These are phyloP conservation scores for Colletotrichum magnum DNA, from an alignment of 2,329 filamentous ascomycete genomes.

Conservation along the genomic window DNA sequence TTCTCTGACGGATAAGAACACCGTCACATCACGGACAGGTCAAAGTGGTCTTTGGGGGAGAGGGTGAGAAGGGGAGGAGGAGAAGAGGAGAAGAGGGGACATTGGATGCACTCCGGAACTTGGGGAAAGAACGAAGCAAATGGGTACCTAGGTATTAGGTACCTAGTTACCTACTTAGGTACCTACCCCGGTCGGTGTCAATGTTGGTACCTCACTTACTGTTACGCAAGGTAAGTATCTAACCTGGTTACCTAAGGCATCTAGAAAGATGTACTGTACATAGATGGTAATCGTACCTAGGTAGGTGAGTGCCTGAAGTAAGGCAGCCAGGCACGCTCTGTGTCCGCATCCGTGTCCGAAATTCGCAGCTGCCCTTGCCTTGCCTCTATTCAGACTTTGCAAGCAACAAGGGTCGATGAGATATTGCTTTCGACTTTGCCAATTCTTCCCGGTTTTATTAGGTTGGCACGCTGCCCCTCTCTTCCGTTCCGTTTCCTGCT, in stretches of 20 bases:
- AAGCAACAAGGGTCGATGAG: conserved; percentile 37
- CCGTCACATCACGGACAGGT: conserved; percentile 15
- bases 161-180: too few relatives aligned
- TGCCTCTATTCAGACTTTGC: conserved; percentile 38
- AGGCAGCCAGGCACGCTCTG: neutral
- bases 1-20: conserved; percentile 18
- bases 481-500: neutral
- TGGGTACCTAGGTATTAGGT: too few relatives aligned
- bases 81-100: neutral
- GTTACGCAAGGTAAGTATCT: too few relatives aligned
- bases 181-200: too few relatives aligned
- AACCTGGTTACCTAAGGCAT: too few relatives aligned
- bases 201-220: too few relatives aligned
- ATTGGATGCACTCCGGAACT: neutral
- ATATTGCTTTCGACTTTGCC: conserved; percentile 21
- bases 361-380: conserved; percentile 8
- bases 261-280: too few relatives aligned
- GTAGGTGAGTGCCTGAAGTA: too few relatives aligned
- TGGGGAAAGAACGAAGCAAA: neutral
- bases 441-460: conserved; percentile 14
- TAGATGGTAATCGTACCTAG: too few relatives aligned
- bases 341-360: neutral
- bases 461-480: conserved; percentile 1
- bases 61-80: neutral
- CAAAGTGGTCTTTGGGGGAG: conserved; percentile 15